Evolutionary conservation across 345 rosid species (phyloP).

Genomic region (Brassica rapa): DNA sequence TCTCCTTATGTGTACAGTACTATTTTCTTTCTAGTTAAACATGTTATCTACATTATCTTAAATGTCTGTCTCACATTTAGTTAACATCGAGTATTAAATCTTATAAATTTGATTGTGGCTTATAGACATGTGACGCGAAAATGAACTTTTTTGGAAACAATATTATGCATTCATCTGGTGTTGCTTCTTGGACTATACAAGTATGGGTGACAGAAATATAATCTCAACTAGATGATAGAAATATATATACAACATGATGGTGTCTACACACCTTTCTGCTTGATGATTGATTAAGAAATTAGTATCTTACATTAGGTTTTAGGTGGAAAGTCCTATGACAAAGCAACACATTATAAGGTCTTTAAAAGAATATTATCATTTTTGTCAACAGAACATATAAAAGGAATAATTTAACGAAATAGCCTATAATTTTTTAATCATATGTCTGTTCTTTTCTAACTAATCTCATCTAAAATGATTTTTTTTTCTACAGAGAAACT

Average conservation of each 20-base stretch:
- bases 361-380: not conserved
- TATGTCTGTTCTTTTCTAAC: no score
- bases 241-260: slow-evolving; percentile 9
- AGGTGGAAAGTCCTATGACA: not conserved
- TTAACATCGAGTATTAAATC: slow-evolving; percentile 12
- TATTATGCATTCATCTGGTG: not conserved
- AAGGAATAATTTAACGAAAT: not conserved
- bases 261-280: slow-evolving; percentile 16
- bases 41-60: not conserved
- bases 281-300: slow-evolving; percentile 15
- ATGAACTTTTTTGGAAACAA: not conserved
- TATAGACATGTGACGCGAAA: slow-evolving; percentile 29
- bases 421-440: not conserved
- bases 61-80: slow-evolving; percentile 20
- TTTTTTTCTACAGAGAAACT: not conserved
- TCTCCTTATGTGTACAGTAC: not conserved
- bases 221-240: slow-evolving; percentile 4
- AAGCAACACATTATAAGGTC: not conserved
- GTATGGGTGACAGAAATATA: slow-evolving; percentile 10
- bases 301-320: not conserved
- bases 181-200: slow-evolving; percentile 1
- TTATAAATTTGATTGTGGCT: slow-evolving; percentile 3
- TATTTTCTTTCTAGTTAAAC: not conserved
- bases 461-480: not conserved
- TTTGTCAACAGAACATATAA: not conserved